Base-by-base conservation (phyloP, 2,329 filamentous ascomycete species). In the Diplodia mutila region DNA sequence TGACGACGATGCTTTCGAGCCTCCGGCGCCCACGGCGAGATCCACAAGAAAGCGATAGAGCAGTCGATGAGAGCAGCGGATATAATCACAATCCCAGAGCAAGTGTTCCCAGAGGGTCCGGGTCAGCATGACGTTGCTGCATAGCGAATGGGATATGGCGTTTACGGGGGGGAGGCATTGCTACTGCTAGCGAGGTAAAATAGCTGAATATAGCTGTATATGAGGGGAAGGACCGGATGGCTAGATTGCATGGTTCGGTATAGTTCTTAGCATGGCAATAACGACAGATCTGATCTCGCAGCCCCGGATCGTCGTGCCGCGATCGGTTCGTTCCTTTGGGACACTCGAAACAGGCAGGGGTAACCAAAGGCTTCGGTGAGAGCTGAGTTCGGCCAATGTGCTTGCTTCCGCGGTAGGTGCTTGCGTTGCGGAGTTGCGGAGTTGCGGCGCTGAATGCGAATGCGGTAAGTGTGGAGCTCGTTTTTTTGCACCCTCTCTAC, bases 1-100 rank as follows among this genome's bases (percentile, higher is more conserved):
- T n/a, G n/a, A n/a, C 53, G 69, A 70, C 48, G 79, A 80, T 67
- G 79, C 78, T 21, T 80, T 80, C 63, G 79, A 80, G 61, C 76
- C 79, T 1, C 69, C 72, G 21, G 71, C 76, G 27, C 48, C 70
- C 9, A 71, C 72, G 39, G 65, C 75, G 25, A 69, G 76, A 49
- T 34, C 59, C 21, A 51, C 4, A n/a, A 21, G 42, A 42, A 63
- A 25, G 25, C 23, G 54, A 59, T 23, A n/a, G 39, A 37, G 34
- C 6, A 11, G n/a, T 14, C 5, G 32, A 21, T 8, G 53, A 23
- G 18, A 37, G 53, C 16, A 16, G 18, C 32, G 27, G 18, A 21
- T 29, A 21, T 14, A 11, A 32, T 27, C 34, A 9, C 8, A 25
- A 16, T 9, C 49, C 16, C 52, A 54, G 14, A 46, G 29, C 16